phyloP scores from a whole-genome alignment of 257 asterid genomes.

The Scutellaria barbata region DNA sequence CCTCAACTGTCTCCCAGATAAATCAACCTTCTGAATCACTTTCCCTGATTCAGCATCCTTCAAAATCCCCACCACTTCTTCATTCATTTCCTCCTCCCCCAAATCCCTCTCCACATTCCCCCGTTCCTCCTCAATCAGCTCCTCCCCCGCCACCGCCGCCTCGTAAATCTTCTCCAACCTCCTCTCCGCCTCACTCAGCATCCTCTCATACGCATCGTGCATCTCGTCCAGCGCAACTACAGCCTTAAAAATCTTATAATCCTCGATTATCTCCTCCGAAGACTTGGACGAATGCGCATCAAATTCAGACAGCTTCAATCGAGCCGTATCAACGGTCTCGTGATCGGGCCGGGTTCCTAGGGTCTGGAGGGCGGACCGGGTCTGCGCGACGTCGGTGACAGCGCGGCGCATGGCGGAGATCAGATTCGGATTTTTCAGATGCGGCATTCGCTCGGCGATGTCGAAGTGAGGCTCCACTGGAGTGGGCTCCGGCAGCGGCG shows the following conservation, averaged over 20 bases:
- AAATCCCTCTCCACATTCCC: conserved; percentile 35
- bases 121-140: conserved; percentile 43
- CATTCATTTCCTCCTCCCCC: conserved; percentile 59
- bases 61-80: conserved; percentile 69
- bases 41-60: conserved; percentile 66
- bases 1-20: conserved; percentile 61
- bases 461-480: conserved; percentile 77
- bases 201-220: conserved; percentile 77
- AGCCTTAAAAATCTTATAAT: conserved; percentile 62
- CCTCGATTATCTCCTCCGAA: conserved; percentile 48
- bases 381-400: conserved; percentile 73
- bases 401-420: conserved; percentile 73
- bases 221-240: conserved; percentile 74
- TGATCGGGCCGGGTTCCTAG: conserved; percentile 92
- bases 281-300: conserved; percentile 45
- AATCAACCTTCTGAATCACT: conserved; percentile 60
- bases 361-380: conserved; percentile 67
- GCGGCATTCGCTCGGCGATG: conserved; percentile 85
- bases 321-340: conserved; percentile 80
- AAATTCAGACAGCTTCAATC: conserved; percentile 61
- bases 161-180: conserved; percentile 82
- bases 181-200: conserved; percentile 82
- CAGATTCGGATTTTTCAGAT: conserved; percentile 69
- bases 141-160: conserved; percentile 73
- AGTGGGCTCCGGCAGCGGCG: conserved; percentile 39